Base-by-base conservation (phyloP, 768 basidiomycete species). In the Kwoniella bestiolae region DNA sequence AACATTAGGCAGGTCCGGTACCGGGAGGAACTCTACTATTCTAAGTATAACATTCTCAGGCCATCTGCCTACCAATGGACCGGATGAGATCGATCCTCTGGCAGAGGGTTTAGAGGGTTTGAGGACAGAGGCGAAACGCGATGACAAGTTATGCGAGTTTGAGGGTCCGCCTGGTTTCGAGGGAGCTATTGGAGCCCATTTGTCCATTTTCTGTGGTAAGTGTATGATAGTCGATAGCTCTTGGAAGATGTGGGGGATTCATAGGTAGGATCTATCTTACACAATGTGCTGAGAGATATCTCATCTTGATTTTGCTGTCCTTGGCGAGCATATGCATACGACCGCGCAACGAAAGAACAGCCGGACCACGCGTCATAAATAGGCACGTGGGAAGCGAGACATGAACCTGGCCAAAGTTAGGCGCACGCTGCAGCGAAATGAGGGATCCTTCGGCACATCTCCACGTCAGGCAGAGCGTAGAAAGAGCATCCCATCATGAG, bases 1-100 rank as follows among this genome's bases (percentile, higher is more conserved):
- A 71, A 94, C 91, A 0, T 87, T 84, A 1, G 91, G 88, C 23
- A 96, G 79, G 79, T 95, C 93, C 18, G 90, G 87, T 18, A 98
- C 81, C 6, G 93, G 88, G 26, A 94, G 84, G 77, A 87, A 85
- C 2, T 85, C 82, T 67, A 96, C 83, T 66, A 97, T 84, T 49
- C 89, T 83, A 26, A 91, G 82, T 75, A 94, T 90, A 4, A 95
- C 82, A 66, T 89, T 88, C 21, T 86, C 84, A 4, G 95, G 93
- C 12, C 96, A 86, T 28, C 86, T 86, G 9, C 95, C 95, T 56
- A 95, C 86, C 68, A 85, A 84, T 25, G 72, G 80, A 26, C 69
- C 70, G 21, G 64, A 53, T 46, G 76, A 50, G 60, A 66, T 55
- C 31, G 41, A 69, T 38, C 62, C 53, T 29, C 59, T 12, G 3